A percentile compares a stretch with the other conserved stretches of the same genome.
Evolutionary conservation across 805 yeast species (phyloP).

Genomic region (Osmozyma mogii): DNA sequence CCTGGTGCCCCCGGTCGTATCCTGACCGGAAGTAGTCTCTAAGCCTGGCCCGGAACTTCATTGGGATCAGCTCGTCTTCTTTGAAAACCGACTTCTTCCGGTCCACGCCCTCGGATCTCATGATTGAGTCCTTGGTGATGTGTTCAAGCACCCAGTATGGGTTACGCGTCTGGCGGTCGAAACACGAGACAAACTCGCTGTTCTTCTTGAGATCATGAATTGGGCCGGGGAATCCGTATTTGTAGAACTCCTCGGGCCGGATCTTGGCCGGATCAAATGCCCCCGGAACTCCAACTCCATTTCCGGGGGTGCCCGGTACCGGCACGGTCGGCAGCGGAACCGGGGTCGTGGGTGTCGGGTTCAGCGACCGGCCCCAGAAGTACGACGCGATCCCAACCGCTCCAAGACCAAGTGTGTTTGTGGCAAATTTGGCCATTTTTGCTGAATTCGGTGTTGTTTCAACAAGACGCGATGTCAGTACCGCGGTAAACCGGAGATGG

Average conservation of each 20-base stretch:
- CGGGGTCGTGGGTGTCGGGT: constrained; percentile 10
- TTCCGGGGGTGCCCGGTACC: constrained; percentile 1
- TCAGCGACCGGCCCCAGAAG: constrained; percentile 30
- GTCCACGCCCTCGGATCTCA: constrained; percentile 48
- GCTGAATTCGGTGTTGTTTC: no score
- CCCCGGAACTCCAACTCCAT: constrained; percentile 1
- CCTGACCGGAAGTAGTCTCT: constrained; percentile 92
- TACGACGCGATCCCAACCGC: constrained; percentile 32
- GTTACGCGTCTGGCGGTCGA: constrained; percentile 74
- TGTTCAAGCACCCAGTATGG: constrained; percentile 92
- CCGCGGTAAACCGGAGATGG: no score
- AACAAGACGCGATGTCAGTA: no score
- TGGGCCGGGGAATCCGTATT: constrained; percentile 95
- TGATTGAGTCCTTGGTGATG: constrained; percentile 64
- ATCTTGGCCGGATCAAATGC: constrained; percentile 32
- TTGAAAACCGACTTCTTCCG: constrained; percentile 74
- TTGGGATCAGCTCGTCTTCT: constrained; percentile 82
- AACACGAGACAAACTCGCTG: constrained; percentile 76
- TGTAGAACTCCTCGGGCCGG: constrained; percentile 75
- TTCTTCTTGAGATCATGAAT: constrained; percentile 72
- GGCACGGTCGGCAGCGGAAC: constrained; percentile 6
- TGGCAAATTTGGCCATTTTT: constrained; percentile 22
- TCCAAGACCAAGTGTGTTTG: constrained; percentile 27
- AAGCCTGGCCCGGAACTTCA: constrained; percentile 63
- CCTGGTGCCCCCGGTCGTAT: constrained; percentile 94